Base-by-base conservation (phyloP, 1,284 basidiomycete genomes). In the Sanghuangporus weigelae region DNA sequence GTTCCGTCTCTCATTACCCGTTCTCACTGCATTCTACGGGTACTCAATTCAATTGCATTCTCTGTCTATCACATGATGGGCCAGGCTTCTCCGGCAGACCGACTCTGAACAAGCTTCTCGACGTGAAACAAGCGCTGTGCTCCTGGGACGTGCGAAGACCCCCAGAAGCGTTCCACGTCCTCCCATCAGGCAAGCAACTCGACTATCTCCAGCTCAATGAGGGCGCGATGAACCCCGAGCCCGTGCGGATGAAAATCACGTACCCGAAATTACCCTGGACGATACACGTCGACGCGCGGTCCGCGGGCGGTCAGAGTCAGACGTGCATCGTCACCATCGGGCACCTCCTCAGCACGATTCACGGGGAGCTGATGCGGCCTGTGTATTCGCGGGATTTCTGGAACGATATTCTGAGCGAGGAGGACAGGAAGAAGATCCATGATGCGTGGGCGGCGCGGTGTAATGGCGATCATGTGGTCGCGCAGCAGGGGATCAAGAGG, bases 91-190 rank as follows among this genome's bases (percentile, higher is more conserved):
- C 62, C 8, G 36, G 60, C 1, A 56, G 26, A 50, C 46, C 57
- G 5, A 11, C 48, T 4, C 19, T 59, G 14, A 54, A 65, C 48
- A 57, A 38, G 54, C 53, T 59, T 7, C 59, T 64, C 44, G 64
- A 65, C 40, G 50, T 42, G 3, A 59, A 54, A 8, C 16, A 14
- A 12, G 53, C 49, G 7, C 19, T 19, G 16, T 64, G 63, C 26
- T 44, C 51, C 1, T 65, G 64, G 64, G 64, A 65, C 56, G 38
- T 65, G 36, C 64, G 64, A 19, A 19, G 38, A 12, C 55, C 55
- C 7, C 64, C 64, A 4, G 57, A 48, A 2, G 7, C 23, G 3
- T 55, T 39, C 31, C 46, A 57, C 19, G 49, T 65, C 50, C 50
- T 58, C 6, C 59, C 54, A 11, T 60, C 62, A 7, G 40, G 46